Base-by-base conservation (phyloP, 805 yeast genomes). In the Sugiyamaella smithiae region DNA sequence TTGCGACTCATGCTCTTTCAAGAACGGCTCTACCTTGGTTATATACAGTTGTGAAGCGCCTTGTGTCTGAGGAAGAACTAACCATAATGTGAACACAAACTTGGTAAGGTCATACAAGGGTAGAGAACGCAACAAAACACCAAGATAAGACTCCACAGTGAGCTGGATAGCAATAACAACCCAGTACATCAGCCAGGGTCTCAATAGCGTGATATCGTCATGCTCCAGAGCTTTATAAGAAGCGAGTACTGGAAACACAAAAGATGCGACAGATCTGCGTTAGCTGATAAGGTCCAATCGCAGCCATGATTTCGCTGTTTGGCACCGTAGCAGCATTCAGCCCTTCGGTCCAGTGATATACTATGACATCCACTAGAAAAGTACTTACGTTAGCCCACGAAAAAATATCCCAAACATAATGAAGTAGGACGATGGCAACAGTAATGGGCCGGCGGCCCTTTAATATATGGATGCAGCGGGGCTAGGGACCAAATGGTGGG, bases 111-210 rank as follows among this genome's bases (percentile, higher is more conserved):
- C 63, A 57, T 74, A 78, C 42, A 85, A 75, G 1, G 93, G 91
- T 14, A 84, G 51, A 32, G 75, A 54, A 26, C 66, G 60, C 35
- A 73, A 59, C n/a, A 85, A 45, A 17, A 77, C 68, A 7, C 75
- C 65, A 16, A 78, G 55, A 26, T 68, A 61, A 38, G 74, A 69
- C 49, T 74, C 77, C 9, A 67, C 55, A 1, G 67, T 64, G 6
- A 70, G 56, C 37, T 73, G 62, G 5, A 70, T 54, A 3, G 82
- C 74, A 46, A 75, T 65, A 1, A 84, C 80, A 9, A 84, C 70
- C 95, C 96, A 88, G 65, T 85, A 82, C 49, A 73, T 67, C 29
- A 76, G 65, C 78, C 82, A 76, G 8, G 76, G 71, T 40, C 67
- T 65, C 5, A 70, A 54, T n/a, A 62, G 59, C 1, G 66, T 49